Evolutionary conservation across 2,329 filamentous ascomycete species (phyloP).

Genomic region (Trichoderma polysporum): DNA sequence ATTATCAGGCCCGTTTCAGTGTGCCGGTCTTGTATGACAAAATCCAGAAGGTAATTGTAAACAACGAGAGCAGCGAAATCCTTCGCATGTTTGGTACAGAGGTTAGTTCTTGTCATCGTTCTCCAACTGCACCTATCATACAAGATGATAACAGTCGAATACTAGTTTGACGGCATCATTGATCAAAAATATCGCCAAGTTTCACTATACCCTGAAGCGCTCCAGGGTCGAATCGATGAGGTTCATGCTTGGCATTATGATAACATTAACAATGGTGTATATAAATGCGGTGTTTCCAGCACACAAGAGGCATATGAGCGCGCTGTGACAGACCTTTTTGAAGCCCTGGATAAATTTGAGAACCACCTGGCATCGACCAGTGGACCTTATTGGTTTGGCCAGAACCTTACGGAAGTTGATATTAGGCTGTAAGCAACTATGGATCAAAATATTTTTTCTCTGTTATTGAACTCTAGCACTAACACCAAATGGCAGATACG

Average conservation of each 20-base stretch:
- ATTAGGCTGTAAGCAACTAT: conserved; percentile 58
- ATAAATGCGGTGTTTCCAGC: conserved; percentile 77
- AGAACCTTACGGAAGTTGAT: conserved; percentile 74
- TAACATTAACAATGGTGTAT: conserved; percentile 66
- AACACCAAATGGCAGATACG: conserved; percentile 44
- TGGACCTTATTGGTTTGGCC: conserved; percentile 72
- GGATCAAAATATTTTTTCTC: not conserved
- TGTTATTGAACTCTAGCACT: not conserved
- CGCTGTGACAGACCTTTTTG: conserved; percentile 68
- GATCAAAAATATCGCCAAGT: conserved; percentile 57
- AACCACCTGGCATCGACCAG: conserved; percentile 53
- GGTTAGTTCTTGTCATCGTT: conserved; percentile 41
- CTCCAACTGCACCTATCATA: not conserved
- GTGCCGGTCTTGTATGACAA: conserved; percentile 84
- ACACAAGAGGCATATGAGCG: conserved; percentile 78
- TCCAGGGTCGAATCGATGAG: conserved; percentile 68
- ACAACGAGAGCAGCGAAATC: conserved; percentile 88
- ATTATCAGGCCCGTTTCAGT: conserved; percentile 77
- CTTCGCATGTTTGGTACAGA: conserved; percentile 81
- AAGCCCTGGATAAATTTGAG: conserved; percentile 72
- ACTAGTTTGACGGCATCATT: conserved; percentile 67
- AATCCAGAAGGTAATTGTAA: conserved; percentile 72
- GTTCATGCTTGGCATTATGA: conserved; percentile 79
- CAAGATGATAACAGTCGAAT: not conserved
- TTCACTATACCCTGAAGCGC: conserved; percentile 63